Conservation (phyloP, 352 stramenopile genomes). For the Blastocystis sp. region DNA sequence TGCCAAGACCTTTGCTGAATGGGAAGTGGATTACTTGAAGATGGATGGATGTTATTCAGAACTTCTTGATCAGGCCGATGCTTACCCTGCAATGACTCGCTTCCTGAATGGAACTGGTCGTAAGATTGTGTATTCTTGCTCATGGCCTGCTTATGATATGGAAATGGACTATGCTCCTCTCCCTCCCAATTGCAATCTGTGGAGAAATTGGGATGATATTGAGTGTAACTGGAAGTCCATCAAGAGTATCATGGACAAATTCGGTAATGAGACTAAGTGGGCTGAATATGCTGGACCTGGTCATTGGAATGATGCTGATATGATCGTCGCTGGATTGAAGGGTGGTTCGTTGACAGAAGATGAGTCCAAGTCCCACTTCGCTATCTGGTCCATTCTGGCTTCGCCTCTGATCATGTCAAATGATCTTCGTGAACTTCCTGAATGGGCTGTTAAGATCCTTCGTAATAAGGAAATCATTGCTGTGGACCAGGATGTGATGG, state of each 20-base stretch:
- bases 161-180: slow-evolving; percentile 62
- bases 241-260: slow-evolving; percentile 65
- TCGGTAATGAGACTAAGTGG: slow-evolving; percentile 63
- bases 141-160: slow-evolving; percentile 64
- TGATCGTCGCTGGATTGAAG: slow-evolving; percentile 64
- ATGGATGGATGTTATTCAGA: slow-evolving; percentile 68
- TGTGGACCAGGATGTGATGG: slow-evolving; percentile 66
- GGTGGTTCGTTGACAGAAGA: slow-evolving; percentile 63
- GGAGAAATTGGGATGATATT: slow-evolving; percentile 67
- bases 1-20: slow-evolving; percentile 66
- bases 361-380: slow-evolving; percentile 65
- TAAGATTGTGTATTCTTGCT: slow-evolving; percentile 66
- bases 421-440: slow-evolving; percentile 65
- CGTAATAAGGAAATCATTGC: slow-evolving; percentile 67
- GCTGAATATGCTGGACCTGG: slow-evolving; percentile 63
- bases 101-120: slow-evolving; percentile 65
- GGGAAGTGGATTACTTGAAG: slow-evolving; percentile 69
- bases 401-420: slow-evolving; percentile 66
- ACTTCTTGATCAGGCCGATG: slow-evolving; percentile 58
- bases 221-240: slow-evolving; percentile 65
- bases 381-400: slow-evolving; percentile 66
- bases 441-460: slow-evolving; percentile 64
- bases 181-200: slow-evolving; percentile 66
- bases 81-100: slow-evolving; percentile 63
- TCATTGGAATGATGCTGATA: slow-evolving; percentile 66